Percentiles rank a stretch among this genome's conserved stretches.
phyloP scores from a whole-genome alignment of 768 basidiomycete species.

The Pluteus cervinus region DNA sequence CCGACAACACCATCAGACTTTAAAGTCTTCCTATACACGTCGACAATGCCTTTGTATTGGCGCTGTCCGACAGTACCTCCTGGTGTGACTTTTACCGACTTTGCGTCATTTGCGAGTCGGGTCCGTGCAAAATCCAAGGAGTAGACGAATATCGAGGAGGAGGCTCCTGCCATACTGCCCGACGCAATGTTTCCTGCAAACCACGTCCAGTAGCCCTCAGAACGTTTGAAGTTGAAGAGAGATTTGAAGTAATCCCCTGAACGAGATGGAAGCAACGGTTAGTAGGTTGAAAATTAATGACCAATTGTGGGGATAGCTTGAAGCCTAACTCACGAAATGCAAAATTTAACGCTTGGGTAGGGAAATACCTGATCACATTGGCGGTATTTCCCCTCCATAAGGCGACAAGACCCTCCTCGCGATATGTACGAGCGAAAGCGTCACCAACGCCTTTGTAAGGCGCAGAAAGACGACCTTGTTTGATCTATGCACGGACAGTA shows the following conservation, averaged over 20 bases:
- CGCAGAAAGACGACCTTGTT: conserved; percentile 74
- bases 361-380: conserved; percentile 92
- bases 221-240: conserved; percentile 83
- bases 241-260: conserved; percentile 82
- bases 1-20: conserved; percentile 77
- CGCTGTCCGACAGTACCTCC: conserved; percentile 59
- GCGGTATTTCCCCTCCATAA: conserved; percentile 89
- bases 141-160: conserved; percentile 84
- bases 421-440: conserved; percentile 72
- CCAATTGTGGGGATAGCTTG: too few relatives aligned
- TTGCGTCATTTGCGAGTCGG: conserved; percentile 78
- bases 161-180: conserved; percentile 83
- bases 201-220: conserved; percentile 82
- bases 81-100: conserved; percentile 75
- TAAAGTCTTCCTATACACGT: conserved; percentile 80
- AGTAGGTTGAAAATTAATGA: too few relatives aligned
- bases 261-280: too few relatives aligned
- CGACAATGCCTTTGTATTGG: conserved; percentile 82
- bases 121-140: conserved; percentile 88
- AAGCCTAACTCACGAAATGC: conserved; percentile 78
- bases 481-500: conserved; percentile 49
- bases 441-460: conserved; percentile 82
- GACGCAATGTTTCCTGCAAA: conserved; percentile 80
- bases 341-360: conserved; percentile 86
- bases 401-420: conserved; percentile 71